Evolutionary conservation across 179 eudicot species (phyloP), one percentile per base, ranked within the genome.

Genomic region (Heliamphora pulchella): DNA sequence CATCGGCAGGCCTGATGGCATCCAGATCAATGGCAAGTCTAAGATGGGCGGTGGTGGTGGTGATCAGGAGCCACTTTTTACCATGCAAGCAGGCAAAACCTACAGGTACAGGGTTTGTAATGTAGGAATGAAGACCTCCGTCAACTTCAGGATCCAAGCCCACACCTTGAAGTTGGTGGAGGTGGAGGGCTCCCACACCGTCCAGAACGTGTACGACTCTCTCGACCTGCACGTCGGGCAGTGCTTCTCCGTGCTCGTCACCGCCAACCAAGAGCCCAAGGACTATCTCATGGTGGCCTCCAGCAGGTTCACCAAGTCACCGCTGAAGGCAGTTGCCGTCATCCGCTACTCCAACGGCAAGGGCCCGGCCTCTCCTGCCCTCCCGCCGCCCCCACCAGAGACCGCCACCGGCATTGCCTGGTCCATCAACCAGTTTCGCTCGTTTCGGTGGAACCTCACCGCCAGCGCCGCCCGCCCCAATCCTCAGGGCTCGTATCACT

Each of bases 381-480:
- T 80, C 11, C 85, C 82, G 57, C 8, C 78, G 39, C 66, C 78
- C 54, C 79, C 84, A 3, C 82, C 80, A 0, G 80, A 75, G 20
- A 51, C n/a, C 8, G 5, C 59, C 0, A 10, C 3, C 2, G 82
- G 82, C 14, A 61, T 83, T 14, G 77, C 71, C 8, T 74, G 82
- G 85, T 83, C 85, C 10, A 61, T 80, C 50, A 83, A 80, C 80
- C 86, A 81, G 71, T 81, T 78, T 79, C 79, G 82, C 13, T 78
- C 86, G 5, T 84, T 78, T 62, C 89, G 93, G 67, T 90, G 93
- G 96, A 90, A 91, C 78, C 50, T 91, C 55, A 89, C 93, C 17
- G 87, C 93, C 41, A 90, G 90, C 64, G 95, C 93, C 66, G 95
- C 93, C 5, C 88, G 95, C 18, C 95, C 93, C 3, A 91, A 90